Evolutionary conservation across 129 eudicot species (phyloP), one percentile per base, ranked within the genome.

Genomic region (Tagetes erecta): DNA sequence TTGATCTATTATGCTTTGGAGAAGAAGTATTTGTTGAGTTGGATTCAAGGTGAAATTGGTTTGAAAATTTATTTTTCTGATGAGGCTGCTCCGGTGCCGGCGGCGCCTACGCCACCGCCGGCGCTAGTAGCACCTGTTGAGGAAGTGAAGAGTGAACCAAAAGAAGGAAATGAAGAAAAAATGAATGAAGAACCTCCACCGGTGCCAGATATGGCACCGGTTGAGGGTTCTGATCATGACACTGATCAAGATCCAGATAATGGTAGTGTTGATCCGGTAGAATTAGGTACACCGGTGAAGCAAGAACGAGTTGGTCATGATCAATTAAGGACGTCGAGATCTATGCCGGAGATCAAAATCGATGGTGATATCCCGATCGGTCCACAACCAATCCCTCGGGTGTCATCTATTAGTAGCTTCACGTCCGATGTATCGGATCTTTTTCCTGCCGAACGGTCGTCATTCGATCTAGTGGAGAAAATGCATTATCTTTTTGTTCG

Each of bases 401-500:
- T 83, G 0, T 80, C 96, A 3, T 86, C 96, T 3, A 84, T 91
- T 3, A 83, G 91, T 47, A 88, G 96, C 82, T 90, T 94, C 68
- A 66, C 86, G 5, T 83, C 96, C 0, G 93, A 88, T 9, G 71
- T 73, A 31, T 87, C 96, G 0, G 96, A 90, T 34, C 76, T 81
- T 35, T 70, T 80, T 44, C 69, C 88, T 5, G 76, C 86, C 20
- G 97, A 86, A 66, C 87, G 83, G 36, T 86, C 97, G 5, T 67
- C 98, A 2, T 94, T 86, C 13, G 98, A 94, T 64, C 93, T 94
- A 0, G 98, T 94, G 5, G 96, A 94, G 20, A 94, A 94, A 60
- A 94, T 94, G 98, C 96, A 94, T 38, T 94, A 94, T 70, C 81
- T 94, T 35, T 94, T 94, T 53, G 86, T 94, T n/a, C 87, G 89